Evolutionary conservation across 495 filamentous ascomycete genomes (phyloP), one percentile per base, ranked within the genome.

Genomic region (Talaromyces thailandensis): DNA sequence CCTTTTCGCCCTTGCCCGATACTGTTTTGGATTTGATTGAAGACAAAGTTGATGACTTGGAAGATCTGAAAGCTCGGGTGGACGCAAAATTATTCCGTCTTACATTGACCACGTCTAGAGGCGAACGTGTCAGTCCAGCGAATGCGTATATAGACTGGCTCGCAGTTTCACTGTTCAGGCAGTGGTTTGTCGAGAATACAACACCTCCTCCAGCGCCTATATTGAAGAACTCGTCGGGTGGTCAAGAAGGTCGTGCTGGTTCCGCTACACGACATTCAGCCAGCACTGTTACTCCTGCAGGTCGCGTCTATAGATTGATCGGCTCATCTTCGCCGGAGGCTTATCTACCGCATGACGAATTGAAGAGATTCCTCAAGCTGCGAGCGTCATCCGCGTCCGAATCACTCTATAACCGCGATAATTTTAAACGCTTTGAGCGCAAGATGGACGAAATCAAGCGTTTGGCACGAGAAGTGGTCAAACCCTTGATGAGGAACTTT

Each of bases 181-280:
- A 95, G 70, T 96, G 92, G 92, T 76, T 97, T 0, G 89, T 90
- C 1, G 92, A 96, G 61, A 92, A 87, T 69, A 95, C 89, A 5
- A 85, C 89, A 1, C 89, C 89, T 4, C 82, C 87, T 2, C 83
- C 82, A 7, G 68, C 79, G 3, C 76, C 80, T 0, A 75, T 81
- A 8, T 76, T 75, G 62, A 79, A 76, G 64, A 79, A 75, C 56
- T 61, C 74, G 29, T 56, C 68, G 25, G 31, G 62, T 61, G 25
- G 61, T 66, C 62, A 62, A 69, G 63, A 32, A 31, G 64, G 2
- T 55, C 60, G 67, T 23, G 32, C 70, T 56, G 16, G 56, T 48
- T 60, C 68, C 7, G 64, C 65, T 7, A 24, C 25, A 53, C 56
- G 35, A 40, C 45, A 25, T 50, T 53, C 48, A 21, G 24, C 32